These are phyloP conservation scores for Cyberlindnera petersonii DNA, from an alignment of 805 yeast genomes.

Conservation along the genomic window DNA sequence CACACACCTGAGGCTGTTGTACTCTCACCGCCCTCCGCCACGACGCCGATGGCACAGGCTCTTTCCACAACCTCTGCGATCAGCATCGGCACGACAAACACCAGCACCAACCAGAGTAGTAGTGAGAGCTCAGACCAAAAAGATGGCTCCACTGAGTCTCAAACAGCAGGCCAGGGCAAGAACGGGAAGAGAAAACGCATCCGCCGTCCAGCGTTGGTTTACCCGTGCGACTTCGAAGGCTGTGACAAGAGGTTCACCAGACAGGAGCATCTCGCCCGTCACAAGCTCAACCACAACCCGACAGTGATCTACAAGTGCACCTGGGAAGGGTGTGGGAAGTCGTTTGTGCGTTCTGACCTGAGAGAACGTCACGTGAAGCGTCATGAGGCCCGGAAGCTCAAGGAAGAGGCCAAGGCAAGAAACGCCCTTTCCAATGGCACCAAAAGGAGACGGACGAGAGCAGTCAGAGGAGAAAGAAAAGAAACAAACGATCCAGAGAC, in stretches of 20 bases:
- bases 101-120: not conserved
- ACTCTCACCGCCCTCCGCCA: too few species aligned
- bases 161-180: slow-evolving; percentile 1
- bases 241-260: slow-evolving; percentile 57
- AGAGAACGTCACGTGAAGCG: slow-evolving; percentile 43
- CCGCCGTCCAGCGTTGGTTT: slow-evolving; percentile 30
- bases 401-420: slow-evolving; percentile 26
- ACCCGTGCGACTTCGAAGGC: slow-evolving; percentile 40
- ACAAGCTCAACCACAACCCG: slow-evolving; percentile 57
- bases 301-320: slow-evolving; percentile 51
- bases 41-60: too few species aligned
- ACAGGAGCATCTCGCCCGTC: slow-evolving; percentile 62
- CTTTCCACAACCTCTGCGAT: too few species aligned
- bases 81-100: too few species aligned
- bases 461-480: slow-evolving; percentile 1
- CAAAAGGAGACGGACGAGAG: slow-evolving; percentile 15
- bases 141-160: not conserved
- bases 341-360: slow-evolving; percentile 61
- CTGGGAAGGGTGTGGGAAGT: slow-evolving; percentile 48
- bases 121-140: not conserved
- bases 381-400: slow-evolving; percentile 33
- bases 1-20: too few species aligned
- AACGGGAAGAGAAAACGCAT: slow-evolving; percentile 21
- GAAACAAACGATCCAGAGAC: not conserved
- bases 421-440: slow-evolving; percentile 11